Evolutionary conservation across 2,329 filamentous ascomycete species (phyloP).

Genomic region (Xylariaceae sp.): DNA sequence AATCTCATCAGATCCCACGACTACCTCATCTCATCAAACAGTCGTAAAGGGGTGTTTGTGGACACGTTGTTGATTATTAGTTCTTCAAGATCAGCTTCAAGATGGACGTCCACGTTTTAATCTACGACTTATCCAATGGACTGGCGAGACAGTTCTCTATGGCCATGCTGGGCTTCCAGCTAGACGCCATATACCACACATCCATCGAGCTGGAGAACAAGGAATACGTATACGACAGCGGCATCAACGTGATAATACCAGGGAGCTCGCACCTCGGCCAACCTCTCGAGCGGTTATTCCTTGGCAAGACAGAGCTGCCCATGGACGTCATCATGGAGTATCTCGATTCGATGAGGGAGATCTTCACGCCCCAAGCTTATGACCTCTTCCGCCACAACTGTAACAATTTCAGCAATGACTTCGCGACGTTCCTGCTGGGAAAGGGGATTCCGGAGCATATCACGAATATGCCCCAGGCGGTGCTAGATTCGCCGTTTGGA

Average conservation of each 20-base stretch:
- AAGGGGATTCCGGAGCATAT: constrained; percentile 86
- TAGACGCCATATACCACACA: constrained; percentile 94
- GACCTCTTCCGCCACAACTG: constrained; percentile 90
- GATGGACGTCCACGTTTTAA: constrained; percentile 73
- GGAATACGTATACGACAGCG: constrained; percentile 87
- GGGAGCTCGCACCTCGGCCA: constrained; percentile 81
- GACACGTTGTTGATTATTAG: not conserved
- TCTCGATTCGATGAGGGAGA: constrained; percentile 71
- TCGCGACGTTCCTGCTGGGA: constrained; percentile 82
- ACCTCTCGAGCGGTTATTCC: constrained; percentile 68
- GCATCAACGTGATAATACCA: constrained; percentile 74
- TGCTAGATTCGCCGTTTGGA: constrained; percentile 81
- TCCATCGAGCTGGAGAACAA: constrained; percentile 77
- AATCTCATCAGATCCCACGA: not conserved
- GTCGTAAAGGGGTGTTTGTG: not conserved
- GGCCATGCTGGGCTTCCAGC: constrained; percentile 51
- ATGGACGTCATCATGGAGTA: constrained; percentile 82
- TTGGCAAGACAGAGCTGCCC: constrained; percentile 74
- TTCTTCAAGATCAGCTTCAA: not conserved
- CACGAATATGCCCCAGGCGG: constrained; percentile 73
- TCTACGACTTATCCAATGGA: constrained; percentile 71
- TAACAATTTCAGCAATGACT: constrained; percentile 95
- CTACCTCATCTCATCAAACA: not conserved
- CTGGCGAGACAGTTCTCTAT: constrained; percentile 52
- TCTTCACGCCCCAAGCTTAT: constrained; percentile 82